Conservation (phyloP, 371 early-diverging fungal genomes). For the Hamiltosporidium magnivora region DNA sequence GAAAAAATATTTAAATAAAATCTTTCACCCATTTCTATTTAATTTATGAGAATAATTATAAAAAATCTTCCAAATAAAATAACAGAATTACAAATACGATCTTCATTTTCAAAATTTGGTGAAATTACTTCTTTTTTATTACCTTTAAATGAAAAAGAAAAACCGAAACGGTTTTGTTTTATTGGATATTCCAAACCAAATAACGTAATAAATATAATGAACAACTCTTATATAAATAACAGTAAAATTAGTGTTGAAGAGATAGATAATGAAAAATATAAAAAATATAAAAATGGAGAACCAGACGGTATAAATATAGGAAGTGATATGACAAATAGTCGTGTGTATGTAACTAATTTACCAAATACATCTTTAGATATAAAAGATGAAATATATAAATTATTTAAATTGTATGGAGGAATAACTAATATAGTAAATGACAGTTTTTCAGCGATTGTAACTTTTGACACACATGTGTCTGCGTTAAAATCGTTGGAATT, state of each 20-base stretch:
- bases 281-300: constrained; percentile 33
- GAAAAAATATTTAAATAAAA: no score
- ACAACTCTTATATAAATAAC: constrained; percentile 23
- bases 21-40: no score
- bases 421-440: neutral
- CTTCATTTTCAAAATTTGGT: constrained; percentile 34
- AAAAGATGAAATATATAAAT: neutral
- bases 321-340: neutral
- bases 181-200: constrained; percentile 43
- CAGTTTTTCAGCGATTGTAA: neutral
- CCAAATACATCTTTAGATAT: neutral
- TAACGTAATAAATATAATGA: constrained; percentile 24
- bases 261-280: constrained; percentile 7
- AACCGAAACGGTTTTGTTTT: constrained; percentile 46
- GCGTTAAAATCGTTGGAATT: neutral
- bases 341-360: neutral
- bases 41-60: constrained; percentile 44
- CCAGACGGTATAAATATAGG: neutral
- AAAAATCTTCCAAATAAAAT: constrained; percentile 51
- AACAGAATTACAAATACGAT: constrained; percentile 32
- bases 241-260: constrained; percentile 12
- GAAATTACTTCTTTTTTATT: constrained; percentile 37
- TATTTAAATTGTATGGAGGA: neutral
- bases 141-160: constrained; percentile 22
- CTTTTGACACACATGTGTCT: neutral